Conservation (phyloP, 2,329 filamentous ascomycete species). For the Alternaria solani region DNA sequence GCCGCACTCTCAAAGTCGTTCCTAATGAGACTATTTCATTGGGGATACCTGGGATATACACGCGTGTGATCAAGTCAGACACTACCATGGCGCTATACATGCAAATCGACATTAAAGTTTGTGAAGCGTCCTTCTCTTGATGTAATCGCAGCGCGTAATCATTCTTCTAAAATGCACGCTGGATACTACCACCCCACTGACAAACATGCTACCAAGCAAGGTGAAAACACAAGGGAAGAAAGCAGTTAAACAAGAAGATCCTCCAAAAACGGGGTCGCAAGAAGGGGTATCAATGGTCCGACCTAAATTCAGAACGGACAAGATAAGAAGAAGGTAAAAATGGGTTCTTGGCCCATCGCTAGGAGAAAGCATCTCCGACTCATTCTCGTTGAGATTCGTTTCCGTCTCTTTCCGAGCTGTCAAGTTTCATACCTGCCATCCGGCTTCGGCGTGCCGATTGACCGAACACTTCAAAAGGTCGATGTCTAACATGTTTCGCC, state of each 20-base stretch:
- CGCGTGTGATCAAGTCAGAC: not conserved
- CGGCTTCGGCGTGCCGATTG: not conserved
- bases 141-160: not conserved
- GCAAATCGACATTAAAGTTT: not conserved
- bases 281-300: constrained; percentile 45
- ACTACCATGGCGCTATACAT: not conserved
- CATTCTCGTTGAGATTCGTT: not conserved
- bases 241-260: not conserved
- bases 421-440: constrained; percentile 9
- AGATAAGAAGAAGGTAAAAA: constrained; percentile 3
- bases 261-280: constrained; percentile 10
- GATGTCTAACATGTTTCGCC: constrained; percentile 23
- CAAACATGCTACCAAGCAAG: not conserved
- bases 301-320: constrained; percentile 23
- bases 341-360: not conserved
- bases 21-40: not conserved
- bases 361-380: not conserved
- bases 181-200: not conserved
- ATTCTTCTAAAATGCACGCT: not conserved
- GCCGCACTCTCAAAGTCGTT: not conserved
- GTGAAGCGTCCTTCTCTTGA: not conserved
- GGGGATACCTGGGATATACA: not conserved
- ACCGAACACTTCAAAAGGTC: not conserved
- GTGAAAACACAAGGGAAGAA: not conserved
- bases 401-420: constrained; percentile 7